Conservation (phyloP, 257 asterid genomes). For the Lantana camara region DNA sequence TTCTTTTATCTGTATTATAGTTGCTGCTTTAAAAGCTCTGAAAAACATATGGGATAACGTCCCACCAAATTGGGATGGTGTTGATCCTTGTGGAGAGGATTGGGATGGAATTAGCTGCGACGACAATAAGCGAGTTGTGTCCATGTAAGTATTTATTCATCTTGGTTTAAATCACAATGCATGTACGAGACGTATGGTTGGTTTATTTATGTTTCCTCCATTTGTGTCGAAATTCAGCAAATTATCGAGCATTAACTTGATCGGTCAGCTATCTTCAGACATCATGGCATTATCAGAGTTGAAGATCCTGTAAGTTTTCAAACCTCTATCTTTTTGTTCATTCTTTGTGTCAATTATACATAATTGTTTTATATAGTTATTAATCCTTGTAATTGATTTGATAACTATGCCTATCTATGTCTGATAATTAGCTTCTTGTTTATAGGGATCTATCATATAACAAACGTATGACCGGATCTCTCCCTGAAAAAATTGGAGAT, state of each 20-base stretch:
- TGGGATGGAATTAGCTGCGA: conserved; percentile 77
- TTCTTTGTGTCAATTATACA: neutral
- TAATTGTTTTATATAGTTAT: neutral
- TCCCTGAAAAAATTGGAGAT: conserved; percentile 67
- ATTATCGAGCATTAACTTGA: conserved; percentile 55
- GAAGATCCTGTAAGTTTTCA: conserved; percentile 64
- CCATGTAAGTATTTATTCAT: conserved; percentile 54
- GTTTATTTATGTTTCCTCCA: neutral
- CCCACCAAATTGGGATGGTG: conserved; percentile 77
- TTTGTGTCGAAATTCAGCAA: conserved; percentile 53
- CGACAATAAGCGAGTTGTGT: conserved; percentile 47
- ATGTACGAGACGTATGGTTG: neutral
- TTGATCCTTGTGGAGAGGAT: conserved; percentile 68
- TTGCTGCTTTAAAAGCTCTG: conserved; percentile 49
- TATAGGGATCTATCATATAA: conserved; percentile 86
- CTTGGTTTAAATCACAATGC: neutral
- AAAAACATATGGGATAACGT: conserved; percentile 49
- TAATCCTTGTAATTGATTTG: no score
- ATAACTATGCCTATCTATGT: neutral
- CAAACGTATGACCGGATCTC: conserved; percentile 66
- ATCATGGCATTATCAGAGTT: conserved; percentile 58
- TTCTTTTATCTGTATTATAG: conserved; percentile 47
- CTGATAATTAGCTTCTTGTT: conserved; percentile 11
- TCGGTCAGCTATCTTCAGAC: conserved; percentile 71
- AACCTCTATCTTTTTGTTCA: neutral